phyloP scores from a whole-genome alignment of 2,329 filamentous ascomycete species.

The Elsinoe necatrix region DNA sequence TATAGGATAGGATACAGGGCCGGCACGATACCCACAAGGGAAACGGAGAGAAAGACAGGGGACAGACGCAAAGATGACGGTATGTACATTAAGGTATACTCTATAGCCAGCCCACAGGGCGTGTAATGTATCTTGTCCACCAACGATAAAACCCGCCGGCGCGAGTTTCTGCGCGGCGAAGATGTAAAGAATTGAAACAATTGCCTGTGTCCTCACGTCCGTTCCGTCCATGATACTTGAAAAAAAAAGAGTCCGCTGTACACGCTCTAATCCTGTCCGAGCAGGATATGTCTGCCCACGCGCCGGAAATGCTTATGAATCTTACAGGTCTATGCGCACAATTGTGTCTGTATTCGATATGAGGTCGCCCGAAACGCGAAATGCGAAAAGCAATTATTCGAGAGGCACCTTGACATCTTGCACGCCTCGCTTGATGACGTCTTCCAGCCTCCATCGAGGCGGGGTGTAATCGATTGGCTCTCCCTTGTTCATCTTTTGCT shows the following conservation, averaged over 20 bases:
- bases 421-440: constrained; percentile 64
- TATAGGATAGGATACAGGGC: neutral
- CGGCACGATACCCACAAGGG: neutral
- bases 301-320: neutral
- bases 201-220: too few species aligned
- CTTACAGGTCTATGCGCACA: neutral
- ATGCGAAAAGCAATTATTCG: neutral
- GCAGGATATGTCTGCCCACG: neutral
- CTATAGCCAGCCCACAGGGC: constrained; percentile 10
- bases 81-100: constrained; percentile 14
- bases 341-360: neutral
- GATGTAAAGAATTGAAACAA: too few species aligned
- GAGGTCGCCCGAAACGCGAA: neutral
- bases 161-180: neutral
- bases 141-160: neutral
- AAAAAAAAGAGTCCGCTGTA: neutral
- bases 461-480: constrained; percentile 45
- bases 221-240: neutral
- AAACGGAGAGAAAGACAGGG: too few species aligned
- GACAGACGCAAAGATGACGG: neutral
- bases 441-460: constrained; percentile 71
- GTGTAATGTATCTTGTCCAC: constrained; percentile 3
- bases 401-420: constrained; percentile 67
- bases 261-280: neutral
- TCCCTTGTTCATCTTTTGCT: constrained; percentile 45